Percentiles rank a stretch among this genome's conserved stretches.
Conservation (phyloP, 2,329 filamentous ascomycete species). For the Parastagonospora nodorum region DNA sequence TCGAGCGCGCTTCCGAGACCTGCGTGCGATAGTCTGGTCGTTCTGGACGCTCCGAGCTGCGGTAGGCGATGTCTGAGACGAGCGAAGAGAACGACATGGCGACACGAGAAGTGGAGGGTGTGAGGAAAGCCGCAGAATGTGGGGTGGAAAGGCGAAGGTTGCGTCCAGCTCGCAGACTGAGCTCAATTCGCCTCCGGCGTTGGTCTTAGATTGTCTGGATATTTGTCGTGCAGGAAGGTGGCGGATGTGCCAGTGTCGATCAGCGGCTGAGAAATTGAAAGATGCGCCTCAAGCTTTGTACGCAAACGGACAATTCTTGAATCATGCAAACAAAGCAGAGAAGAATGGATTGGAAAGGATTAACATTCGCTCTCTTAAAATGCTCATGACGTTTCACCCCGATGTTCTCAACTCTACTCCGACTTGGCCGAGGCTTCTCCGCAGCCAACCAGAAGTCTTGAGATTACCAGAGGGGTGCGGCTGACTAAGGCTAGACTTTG, state of each 20-base stretch:
- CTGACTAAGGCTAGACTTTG: no score
- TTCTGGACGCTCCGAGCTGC: conserved; percentile 45
- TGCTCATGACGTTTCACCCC: not conserved
- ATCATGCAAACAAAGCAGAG: not conserved
- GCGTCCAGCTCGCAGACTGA: not conserved
- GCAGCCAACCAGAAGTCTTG: conserved; percentile 9
- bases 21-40: conserved; percentile 52
- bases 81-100: conserved; percentile 59
- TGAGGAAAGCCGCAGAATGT: not conserved
- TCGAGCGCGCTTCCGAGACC: conserved; percentile 53
- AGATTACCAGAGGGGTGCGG: conserved; percentile 11
- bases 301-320: not conserved
- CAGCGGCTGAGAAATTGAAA: conserved; percentile 11
- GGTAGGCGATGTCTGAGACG: conserved; percentile 57
- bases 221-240: conserved; percentile 9
- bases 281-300: conserved; percentile 1
- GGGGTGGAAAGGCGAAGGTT: conserved; percentile 1
- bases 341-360: not conserved
- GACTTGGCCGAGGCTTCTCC: conserved; percentile 11
- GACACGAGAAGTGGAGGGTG: not conserved
- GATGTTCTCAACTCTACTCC: not conserved
- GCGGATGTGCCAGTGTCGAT: conserved; percentile 11
- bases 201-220: conserved; percentile 2
- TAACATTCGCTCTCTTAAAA: not conserved
- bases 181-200: not conserved